Evolutionary conservation across 129 eudicot species (phyloP).

Genomic region (Heracleum sosnowskyi): DNA sequence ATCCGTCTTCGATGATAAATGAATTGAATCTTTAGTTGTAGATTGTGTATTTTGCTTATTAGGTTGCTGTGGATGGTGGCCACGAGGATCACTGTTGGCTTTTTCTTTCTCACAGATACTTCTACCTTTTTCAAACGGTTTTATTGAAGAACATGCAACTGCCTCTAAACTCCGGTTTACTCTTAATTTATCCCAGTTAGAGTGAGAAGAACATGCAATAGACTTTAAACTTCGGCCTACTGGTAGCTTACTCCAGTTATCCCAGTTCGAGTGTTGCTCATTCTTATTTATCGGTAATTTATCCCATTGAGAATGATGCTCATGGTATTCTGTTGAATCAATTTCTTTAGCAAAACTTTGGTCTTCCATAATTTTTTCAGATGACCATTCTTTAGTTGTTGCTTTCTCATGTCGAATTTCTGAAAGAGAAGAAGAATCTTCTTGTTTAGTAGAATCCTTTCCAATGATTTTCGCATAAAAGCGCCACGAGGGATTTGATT

Average conservation of each 20-base stretch:
- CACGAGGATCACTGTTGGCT: neutral
- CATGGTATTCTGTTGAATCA: neutral
- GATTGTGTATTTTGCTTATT: conserved; percentile 9
- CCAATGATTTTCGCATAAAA: conserved; percentile 5
- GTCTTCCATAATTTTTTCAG: neutral
- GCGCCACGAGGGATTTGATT: neutral
- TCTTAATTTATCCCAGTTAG: conserved; percentile 1
- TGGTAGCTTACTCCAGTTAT: neutral
- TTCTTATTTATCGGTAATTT: neutral
- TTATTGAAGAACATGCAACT: neutral
- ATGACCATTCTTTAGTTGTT: neutral
- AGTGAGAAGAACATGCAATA: neutral
- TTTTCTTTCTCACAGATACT: neutral
- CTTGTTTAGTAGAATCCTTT: neutral
- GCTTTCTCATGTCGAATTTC: neutral
- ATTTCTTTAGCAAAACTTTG: neutral
- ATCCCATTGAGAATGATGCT: neutral
- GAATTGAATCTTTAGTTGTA: conserved; percentile 12
- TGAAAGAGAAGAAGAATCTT: neutral
- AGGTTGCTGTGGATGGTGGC: neutral
- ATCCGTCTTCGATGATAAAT: conserved; percentile 12
- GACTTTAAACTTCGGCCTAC: neutral
- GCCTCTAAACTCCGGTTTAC: conserved; percentile 2
- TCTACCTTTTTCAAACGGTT: neutral
- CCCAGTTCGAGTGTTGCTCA: conserved; percentile 9